These are phyloP conservation scores for Scedosporium aurantiacum DNA, from an alignment of 2,329 filamentous ascomycete species.

Conservation along the genomic window DNA sequence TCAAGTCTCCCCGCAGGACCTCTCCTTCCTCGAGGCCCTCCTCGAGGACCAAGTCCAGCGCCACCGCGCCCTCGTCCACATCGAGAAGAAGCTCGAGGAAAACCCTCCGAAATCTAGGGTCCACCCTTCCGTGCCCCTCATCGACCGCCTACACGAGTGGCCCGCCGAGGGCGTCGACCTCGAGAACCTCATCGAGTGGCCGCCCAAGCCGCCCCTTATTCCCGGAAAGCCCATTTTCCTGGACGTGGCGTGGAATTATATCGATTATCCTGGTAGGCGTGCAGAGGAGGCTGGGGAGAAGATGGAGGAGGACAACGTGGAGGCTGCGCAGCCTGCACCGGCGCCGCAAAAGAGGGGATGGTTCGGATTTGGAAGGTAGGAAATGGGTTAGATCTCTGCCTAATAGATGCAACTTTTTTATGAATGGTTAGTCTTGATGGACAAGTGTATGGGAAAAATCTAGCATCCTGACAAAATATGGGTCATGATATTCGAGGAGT, in stretches of 20 bases:
- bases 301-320: conserved; percentile 15
- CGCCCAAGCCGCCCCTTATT: conserved; percentile 69
- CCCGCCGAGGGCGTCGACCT: conserved; percentile 55
- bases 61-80: conserved; percentile 74
- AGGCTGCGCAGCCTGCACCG: conserved; percentile 23
- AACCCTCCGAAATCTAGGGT: conserved; percentile 30
- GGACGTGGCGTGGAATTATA: conserved; percentile 96
- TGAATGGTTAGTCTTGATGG: not conserved
- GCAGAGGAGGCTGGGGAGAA: conserved; percentile 17
- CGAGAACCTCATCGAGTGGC: conserved; percentile 73
- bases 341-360: conserved; percentile 57
- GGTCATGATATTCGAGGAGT: not conserved
- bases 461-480: not conserved
- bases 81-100: conserved; percentile 52
- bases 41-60: conserved; percentile 66
- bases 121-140: conserved; percentile 39
- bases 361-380: conserved; percentile 61
- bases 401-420: no score
- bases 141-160: conserved; percentile 67
- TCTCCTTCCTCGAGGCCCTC: conserved; percentile 46
- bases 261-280: conserved; percentile 64
- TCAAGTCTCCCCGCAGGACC: conserved; percentile 19
- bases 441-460: not conserved
- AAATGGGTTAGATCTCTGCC: conserved; percentile 13
- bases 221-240: conserved; percentile 94